Base-by-base conservation (phyloP, 2,329 filamentous ascomycete genomes). In the Calonectria leucothoes region DNA sequence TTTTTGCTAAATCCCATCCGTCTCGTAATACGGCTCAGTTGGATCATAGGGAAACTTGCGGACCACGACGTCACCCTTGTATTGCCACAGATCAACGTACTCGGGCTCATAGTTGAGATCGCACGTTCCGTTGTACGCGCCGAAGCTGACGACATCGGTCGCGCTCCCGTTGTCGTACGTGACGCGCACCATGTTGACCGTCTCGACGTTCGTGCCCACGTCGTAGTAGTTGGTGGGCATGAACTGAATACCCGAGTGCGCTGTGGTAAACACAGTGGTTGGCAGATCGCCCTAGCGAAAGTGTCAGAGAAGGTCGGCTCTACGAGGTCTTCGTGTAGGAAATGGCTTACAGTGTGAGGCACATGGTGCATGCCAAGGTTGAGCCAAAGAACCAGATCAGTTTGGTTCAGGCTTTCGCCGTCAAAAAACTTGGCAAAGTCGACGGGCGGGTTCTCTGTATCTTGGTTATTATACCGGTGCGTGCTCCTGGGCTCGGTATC, bases 291-390 rank as follows among this genome's bases (percentile, higher is more conserved):
- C 70, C 70, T 72, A 23, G n/a, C 29, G 15, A 20, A 48, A 39
- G 15, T 6, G 35, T 67, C 45, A 71, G 69, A 8, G 10, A 17
- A 20, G 14, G n/a, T n/a, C n/a, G n/a, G n/a, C n/a, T 29, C 17
- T n/a, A 3, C 5, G 12, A 27, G 7, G 29, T 45, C 1, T 2
- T 29, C 33, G 4, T 20, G 6, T n/a, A n/a, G n/a, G n/a, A n/a
- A 8, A 15, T 27, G 5, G 25, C 57, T 29, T 39, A 72, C 70
- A 8, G 65, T 72, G 20, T 72, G 69, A n/a, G 77, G 73, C 20
- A 79, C 75, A 61, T 89, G 88, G 69, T 89, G 87, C 84, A 86
- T 88, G 11, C 88, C 88, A 8, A 89, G 77, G 71, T 89, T 89
- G 63, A 89, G 83, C 82, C 84, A 89, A 5, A 88, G 70, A 14